Evolutionary conservation across 768 basidiomycete genomes (phyloP), one percentile per base, ranked within the genome.

Genomic region (Nidularia sp.): DNA sequence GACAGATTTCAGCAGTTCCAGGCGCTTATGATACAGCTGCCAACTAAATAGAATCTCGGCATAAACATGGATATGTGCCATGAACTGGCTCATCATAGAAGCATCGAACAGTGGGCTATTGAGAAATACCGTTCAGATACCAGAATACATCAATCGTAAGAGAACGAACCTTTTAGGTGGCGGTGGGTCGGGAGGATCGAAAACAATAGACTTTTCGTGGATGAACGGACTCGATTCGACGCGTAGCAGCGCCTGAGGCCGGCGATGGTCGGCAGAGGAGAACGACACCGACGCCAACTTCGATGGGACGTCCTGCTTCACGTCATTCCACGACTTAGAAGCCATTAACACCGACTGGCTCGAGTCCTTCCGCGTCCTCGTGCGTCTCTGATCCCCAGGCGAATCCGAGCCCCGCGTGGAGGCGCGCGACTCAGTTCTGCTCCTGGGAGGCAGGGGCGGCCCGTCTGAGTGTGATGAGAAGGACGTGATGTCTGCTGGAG

Each of bases 31-130:
- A 57, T 79, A 70, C 49, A 91, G 64, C 55, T 81, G 70, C 93
- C 92, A 94, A 43, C 84, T 70, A 56, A 83, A 81, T 22, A 94
- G 70, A 55, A 87, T 69, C 51, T 93, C 89, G 5, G 88, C 86
- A 61, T 93, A 94, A 1, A 76, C 73, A 42, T 83, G 67, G 18
- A 93, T 72, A 63, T 93, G 89, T 32, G 64, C 55, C 48, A 63
- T 60, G 55, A 78, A 71, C 53, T 74, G 73, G 15, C 71, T 66
- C 18, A 81, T 72, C 48, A 79, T 60, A 6, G 67, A 59, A 2
- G 63, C 56, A 33, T 74, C 63, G 44, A 80, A 72, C 22, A 69
- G 54, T 18, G 55, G 50, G 52, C 65, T 64, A 44, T 46, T 42
- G 47, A 51, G 50, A 13, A 43, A 22, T 57, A 9, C 10, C 10